Conservation (phyloP, 2,329 filamentous ascomycete species). For the Scortechinia acanthostroma region DNA sequence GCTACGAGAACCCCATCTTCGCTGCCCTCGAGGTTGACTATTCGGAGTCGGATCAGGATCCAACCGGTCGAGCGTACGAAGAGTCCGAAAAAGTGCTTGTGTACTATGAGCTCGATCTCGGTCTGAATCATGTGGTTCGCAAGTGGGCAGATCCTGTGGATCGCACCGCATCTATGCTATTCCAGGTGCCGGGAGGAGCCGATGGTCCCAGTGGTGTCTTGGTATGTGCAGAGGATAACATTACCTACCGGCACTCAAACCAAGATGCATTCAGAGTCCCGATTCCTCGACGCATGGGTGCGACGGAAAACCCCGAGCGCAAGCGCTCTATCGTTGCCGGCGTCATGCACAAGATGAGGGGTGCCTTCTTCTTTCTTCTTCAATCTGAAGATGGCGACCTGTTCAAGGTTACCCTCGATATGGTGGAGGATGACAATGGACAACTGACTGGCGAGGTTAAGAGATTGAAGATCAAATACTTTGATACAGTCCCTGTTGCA, state of each 20-base stretch:
- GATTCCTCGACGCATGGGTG: constrained; percentile 78
- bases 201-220: constrained; percentile 92
- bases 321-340: constrained; percentile 83
- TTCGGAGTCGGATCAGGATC: constrained; percentile 82
- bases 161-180: constrained; percentile 78
- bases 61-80: constrained; percentile 72
- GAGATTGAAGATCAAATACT: constrained; percentile 89
- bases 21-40: constrained; percentile 92
- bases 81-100: constrained; percentile 85
- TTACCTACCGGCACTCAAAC: constrained; percentile 96
- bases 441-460: constrained; percentile 75
- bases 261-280: constrained; percentile 82
- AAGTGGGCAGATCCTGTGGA: constrained; percentile 96
- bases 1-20: constrained; percentile 95
- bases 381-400: constrained; percentile 97
- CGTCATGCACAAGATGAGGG: constrained; percentile 94
- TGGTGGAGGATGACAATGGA: constrained; percentile 74
- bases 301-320: constrained; percentile 84
- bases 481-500: constrained; percentile 87
- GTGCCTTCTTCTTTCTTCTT: constrained; percentile 92
- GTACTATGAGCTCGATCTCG: constrained; percentile 95
- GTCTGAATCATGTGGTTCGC: constrained; percentile 91
- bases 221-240: constrained; percentile 87
- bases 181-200: constrained; percentile 88
- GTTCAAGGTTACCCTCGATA: constrained; percentile 91